A percentile compares a stretch with the other conserved stretches of the same genome.
These are phyloP conservation scores for Fusarium foetens DNA, from an alignment of 2,329 filamentous ascomycete species.

Conservation along the genomic window DNA sequence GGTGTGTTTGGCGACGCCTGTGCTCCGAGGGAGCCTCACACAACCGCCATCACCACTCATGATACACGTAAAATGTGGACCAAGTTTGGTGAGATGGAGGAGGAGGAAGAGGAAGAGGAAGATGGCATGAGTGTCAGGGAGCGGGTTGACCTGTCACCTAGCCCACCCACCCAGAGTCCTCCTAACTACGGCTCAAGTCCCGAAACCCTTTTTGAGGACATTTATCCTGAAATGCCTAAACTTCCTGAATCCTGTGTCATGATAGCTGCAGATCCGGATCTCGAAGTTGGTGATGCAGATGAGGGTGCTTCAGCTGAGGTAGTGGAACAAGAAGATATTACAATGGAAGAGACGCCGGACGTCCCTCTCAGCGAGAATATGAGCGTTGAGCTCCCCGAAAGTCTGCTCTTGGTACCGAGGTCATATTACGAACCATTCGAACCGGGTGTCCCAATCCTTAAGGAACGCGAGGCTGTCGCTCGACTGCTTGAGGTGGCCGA, in stretches of 20 bases:
- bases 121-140: conserved; percentile 13
- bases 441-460: conserved; percentile 34
- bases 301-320: conserved; percentile 6
- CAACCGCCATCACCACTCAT: background rate
- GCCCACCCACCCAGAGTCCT: conserved; percentile 1
- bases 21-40: conserved; percentile 1
- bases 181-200: background rate
- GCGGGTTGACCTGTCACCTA: conserved; percentile 11
- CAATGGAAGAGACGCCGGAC: background rate
- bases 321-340: conserved; percentile 1
- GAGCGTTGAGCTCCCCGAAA: conserved; percentile 44
- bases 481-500: conserved; percentile 15
- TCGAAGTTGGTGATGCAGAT: background rate
- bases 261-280: background rate
- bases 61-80: conserved; percentile 26
- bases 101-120: conserved; percentile 15
- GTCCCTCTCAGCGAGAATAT: conserved; percentile 10
- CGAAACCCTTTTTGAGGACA: conserved; percentile 5
- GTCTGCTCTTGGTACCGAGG: conserved; percentile 42
- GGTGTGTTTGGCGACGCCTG: conserved; percentile 16
- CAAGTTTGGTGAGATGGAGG: conserved; percentile 27
- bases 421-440: conserved; percentile 50
- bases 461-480: conserved; percentile 38
- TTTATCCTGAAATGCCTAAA: conserved; percentile 9
- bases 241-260: conserved; percentile 1